Evolutionary conservation across 208 protist genomes (phyloP), one percentile per base, ranked within the genome.

Genomic region (Crithidia acanthocephali): DNA sequence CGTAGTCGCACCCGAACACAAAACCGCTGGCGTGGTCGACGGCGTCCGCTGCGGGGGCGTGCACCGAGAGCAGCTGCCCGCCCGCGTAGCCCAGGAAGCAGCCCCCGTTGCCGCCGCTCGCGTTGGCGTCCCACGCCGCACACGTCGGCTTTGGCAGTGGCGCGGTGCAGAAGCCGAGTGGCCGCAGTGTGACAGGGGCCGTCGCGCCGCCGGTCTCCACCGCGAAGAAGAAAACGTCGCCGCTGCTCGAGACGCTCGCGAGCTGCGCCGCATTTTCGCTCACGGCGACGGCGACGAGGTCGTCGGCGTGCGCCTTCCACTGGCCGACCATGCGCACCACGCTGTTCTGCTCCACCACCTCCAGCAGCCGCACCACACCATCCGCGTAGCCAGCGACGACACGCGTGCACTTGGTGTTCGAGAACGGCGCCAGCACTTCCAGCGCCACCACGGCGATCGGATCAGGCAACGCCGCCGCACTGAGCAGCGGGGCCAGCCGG

Each of bases 181-280:
- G 90, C 47, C 60, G 10, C 30, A 94, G 74, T 33, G 42, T 75
- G 11, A 62, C 35, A 16, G 58, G 50, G 11, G 68, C n/a, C 44
- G 48, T 23, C 10, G 35, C 18, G 32, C 27, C 35, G 1, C 25
- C 35, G 35, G 56, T 45, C 30, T 63, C 58, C n/a, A 94, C 78
- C 0, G 71, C 61, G 62, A 99, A 97, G 83, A 99, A 98, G 68
- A 99, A 99, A n/a, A 97, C 74, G 11, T 84, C 93, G 2, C 86
- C 87, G 66, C 97, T 82, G 7, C 32, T 65, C 3, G 93, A 85
- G 22, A 91, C 80, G 30, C 95, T 98, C 20, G 87, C 97, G 4
- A 99, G 74, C 51, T 78, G 74, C 13, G 73, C 64, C 32, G 87
- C 87, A 20, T 82, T 76, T 16, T 75, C 55, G 45, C 85, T 85